These are phyloP conservation scores for Acanthamoeba divionensis DNA, from an alignment of 208 protist species.

Conservation along the genomic window DNA sequence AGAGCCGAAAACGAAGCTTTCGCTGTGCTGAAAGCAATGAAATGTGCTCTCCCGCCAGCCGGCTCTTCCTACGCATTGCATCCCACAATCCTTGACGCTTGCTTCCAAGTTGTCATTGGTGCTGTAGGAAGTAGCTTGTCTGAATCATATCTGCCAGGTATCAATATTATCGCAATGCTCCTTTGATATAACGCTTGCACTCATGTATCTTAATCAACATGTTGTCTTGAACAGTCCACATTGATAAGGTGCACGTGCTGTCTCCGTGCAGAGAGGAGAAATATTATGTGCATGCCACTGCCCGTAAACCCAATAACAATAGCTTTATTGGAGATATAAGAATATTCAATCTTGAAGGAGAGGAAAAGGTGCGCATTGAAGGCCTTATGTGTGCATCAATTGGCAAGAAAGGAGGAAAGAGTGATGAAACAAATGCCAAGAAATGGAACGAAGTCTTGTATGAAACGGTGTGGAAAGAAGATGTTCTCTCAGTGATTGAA, in stretches of 20 bases:
- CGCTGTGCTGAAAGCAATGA: neutral
- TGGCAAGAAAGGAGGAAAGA: neutral
- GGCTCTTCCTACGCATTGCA: neutral
- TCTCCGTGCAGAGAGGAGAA: neutral
- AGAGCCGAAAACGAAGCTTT: neutral
- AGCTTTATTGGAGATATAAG: neutral
- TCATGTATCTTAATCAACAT: too few species aligned
- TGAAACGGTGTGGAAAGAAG: neutral
- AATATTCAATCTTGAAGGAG: neutral
- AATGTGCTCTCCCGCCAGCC: neutral
- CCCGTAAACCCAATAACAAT: neutral
- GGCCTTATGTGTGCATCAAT: conserved; percentile 7
- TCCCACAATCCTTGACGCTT: neutral
- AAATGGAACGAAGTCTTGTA: neutral
- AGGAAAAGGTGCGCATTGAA: neutral
- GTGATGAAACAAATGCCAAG: too few species aligned
- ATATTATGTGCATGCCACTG: neutral
- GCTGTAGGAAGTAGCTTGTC: neutral
- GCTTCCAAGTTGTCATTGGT: neutral
- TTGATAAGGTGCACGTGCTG: neutral
- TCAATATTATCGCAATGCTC: too few species aligned
- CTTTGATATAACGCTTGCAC: too few species aligned
- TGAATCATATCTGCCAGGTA: neutral
- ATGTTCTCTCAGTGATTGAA: neutral
- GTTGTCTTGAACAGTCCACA: too few species aligned